A percentile compares a stretch with the other conserved stretches of the same genome.
These are phyloP conservation scores for Coriaria nepalensis DNA, from an alignment of 306 rosid species.

Conservation along the genomic window DNA sequence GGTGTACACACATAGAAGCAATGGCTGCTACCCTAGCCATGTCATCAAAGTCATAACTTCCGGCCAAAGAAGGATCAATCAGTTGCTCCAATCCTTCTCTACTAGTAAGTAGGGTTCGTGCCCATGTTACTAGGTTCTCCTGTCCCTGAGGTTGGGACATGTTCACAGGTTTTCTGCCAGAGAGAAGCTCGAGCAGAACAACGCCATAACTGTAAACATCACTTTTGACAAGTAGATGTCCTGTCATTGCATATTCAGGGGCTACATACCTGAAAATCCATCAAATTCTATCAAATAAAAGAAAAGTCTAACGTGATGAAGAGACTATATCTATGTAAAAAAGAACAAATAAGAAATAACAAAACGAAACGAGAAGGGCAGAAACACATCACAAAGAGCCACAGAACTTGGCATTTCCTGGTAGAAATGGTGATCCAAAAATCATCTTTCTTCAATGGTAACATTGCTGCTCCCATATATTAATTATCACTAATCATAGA, in stretches of 20 bases:
- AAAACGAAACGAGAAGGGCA: no score
- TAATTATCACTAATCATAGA: neutral
- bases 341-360: no score
- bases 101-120: constrained; percentile 59
- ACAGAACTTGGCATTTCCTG: no score
- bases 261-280: constrained; percentile 70
- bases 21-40: constrained; percentile 91
- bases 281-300: neutral
- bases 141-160: constrained; percentile 77
- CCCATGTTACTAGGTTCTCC: constrained; percentile 87
- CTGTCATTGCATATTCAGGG: constrained; percentile 99
- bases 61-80: constrained; percentile 76
- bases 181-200: constrained; percentile 84
- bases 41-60: constrained; percentile 66
- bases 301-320: no score
- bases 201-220: constrained; percentile 98
- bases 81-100: constrained; percentile 74
- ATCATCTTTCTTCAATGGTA: no score
- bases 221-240: constrained; percentile 89
- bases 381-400: no score
- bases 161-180: constrained; percentile 89
- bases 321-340: no score
- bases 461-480: no score
- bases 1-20: constrained; percentile 89
- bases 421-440: no score